Evolutionary conservation across 805 yeast genomes (phyloP), one percentile per base, ranked within the genome.

Genomic region (Kluyveromyces aestuarii): DNA sequence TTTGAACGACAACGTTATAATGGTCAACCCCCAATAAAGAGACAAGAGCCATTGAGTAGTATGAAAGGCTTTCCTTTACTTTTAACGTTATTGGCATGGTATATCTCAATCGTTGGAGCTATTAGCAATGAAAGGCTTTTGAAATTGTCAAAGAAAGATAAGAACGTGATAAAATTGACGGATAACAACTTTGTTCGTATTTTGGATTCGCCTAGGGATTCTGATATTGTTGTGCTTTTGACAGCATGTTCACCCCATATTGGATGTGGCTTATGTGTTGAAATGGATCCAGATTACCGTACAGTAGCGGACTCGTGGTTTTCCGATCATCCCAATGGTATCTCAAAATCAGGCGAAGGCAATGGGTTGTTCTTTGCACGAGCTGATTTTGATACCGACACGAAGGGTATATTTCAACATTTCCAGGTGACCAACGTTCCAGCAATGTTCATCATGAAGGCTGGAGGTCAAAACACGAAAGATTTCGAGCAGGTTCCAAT

Each of bases 191-290:
- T 71, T 60, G 73, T 77, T 53, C 65, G 69, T 14, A 61, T 82
- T 18, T 68, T 87, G 48, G 69, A 69, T 25, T 87, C 87, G 5
- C 77, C 81, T 19, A 75, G 91, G 59, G 77, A 76, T 39, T 88
- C 87, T 57, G 80, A 79, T 64, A 75, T 84, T 37, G 60, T 86
- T n/a, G 73, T 85, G 11, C 73, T 83, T 48, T 68, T 91, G 52
- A 85, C 96, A 0, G 88, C 97, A 2, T 76, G 82, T 9, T 75
- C 81, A 44, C 74, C 87, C 1, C 78, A 79, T 52, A 76, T 90
- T 60, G 87, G 86, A 11, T 93, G 99, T 70, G 70, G 71, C 1
- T 71, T 86, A 46, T 93, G 99, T 74, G 56, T 69, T 9, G 80
- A 81, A 40, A 75, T 85, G 56, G 79, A 75, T 25, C 95, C 96